Base-by-base conservation (phyloP, 2,329 filamentous ascomycete species). In the Calonectria honghensis region DNA sequence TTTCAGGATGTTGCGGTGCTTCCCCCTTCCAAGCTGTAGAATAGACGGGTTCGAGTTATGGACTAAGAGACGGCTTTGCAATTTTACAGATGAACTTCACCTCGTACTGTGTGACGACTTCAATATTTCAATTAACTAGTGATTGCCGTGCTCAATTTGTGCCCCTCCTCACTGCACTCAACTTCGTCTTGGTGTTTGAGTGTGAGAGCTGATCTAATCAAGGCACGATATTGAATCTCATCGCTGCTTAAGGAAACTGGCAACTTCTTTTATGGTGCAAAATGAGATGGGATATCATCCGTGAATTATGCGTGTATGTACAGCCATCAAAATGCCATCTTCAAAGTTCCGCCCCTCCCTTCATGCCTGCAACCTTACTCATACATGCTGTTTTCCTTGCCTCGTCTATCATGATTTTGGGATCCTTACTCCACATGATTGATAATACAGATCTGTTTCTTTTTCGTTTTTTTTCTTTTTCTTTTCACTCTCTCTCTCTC, bases 1-100 rank as follows among this genome's bases (percentile, higher is more conserved):
- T 92, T 89, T 82, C 88, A 87, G 74, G 90, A 92, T 72, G 79
- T 93, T 29, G 85, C 86, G 41, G 61, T 82, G 45, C 68, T 81
- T 76, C 75, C 73, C 7, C 81, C 84, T 52, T 79, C 85, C 3
- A 88, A 86, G 81, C 77, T 89, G 75, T 87, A 31, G 16, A 27
- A 7, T 20, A 27, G 20, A 41, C 16, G 13, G 39, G 13, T 39
- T 11, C 35, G 14, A 10, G 31, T 51, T 16, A 32, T 20, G 6
- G 32, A 32, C 29, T 31, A 7, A 32, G 37, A 32, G 7, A 39
- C 14, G 24, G 41, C 2, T 67, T 35, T 14, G 41, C 16, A 6
- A 41, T 9, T 45, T 45, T 45, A 45, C 41, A 6, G 6, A n/a
- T 45, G 18, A 3, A 45, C 3, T 45, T n/a, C n/a, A 18, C 4